A percentile compares a stretch with the other conserved stretches of the same genome.
Conservation (phyloP, 257 asterid species). For the Solanum pimpinellifolium region DNA sequence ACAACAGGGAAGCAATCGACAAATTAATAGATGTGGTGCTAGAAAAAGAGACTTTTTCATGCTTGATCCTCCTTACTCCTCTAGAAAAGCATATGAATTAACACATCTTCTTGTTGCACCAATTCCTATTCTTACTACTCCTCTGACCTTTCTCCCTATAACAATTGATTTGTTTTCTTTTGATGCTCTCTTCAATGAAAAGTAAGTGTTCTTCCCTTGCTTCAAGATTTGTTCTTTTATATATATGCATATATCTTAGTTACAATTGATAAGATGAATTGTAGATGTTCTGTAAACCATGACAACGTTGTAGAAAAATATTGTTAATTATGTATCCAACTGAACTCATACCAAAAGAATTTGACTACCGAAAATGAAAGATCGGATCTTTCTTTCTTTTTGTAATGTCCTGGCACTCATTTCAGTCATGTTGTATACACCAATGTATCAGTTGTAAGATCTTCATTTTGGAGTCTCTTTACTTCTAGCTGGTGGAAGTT, state of each 20-base stretch:
- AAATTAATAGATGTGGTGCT: constrained; percentile 45
- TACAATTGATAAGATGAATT: neutral
- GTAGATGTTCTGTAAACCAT: neutral
- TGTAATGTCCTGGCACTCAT: neutral
- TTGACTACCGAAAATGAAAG: too few relatives aligned
- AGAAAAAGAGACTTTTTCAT: constrained; percentile 33
- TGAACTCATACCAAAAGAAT: neutral
- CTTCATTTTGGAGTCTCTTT: neutral
- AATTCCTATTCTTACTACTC: neutral
- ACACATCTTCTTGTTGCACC: neutral
- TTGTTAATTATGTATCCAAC: neutral
- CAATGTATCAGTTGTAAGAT: neutral
- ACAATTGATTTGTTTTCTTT: constrained; percentile 38
- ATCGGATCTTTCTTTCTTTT: neutral
- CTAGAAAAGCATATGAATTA: neutral
- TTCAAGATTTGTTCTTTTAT: neutral
- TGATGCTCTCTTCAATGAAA: constrained; percentile 47
- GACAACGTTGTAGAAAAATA: neutral
- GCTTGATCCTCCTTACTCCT: neutral
- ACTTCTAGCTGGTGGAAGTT: neutral
- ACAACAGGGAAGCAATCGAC: constrained; percentile 54
- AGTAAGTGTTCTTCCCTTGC: constrained; percentile 11
- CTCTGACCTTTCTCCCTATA: neutral
- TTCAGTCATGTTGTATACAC: too few relatives aligned
- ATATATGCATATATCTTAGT: neutral